Evolutionary conservation across 495 filamentous ascomycete genomes (phyloP).

Genomic region (Lophiotrema nucula): DNA sequence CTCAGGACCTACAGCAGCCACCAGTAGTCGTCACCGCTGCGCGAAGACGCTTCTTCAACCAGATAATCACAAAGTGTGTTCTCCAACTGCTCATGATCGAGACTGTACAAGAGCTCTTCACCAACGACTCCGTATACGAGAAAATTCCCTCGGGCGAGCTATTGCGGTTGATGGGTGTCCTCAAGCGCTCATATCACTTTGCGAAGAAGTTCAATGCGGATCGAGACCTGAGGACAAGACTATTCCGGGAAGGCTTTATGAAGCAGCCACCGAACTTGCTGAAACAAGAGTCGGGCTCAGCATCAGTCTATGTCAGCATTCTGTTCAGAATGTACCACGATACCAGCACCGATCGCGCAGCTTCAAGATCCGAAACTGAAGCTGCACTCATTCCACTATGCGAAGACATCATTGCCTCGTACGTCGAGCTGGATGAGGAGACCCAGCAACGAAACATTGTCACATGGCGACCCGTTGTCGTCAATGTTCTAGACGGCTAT

Average conservation of each 20-base stretch:
- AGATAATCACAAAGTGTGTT: constrained; percentile 98
- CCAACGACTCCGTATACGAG: constrained; percentile 90
- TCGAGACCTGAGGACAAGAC: constrained; percentile 87
- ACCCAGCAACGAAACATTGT: constrained; percentile 93
- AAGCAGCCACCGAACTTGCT: constrained; percentile 98
- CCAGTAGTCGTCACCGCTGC: constrained; percentile 89
- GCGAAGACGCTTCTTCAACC: constrained; percentile 95
- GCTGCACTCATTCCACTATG: constrained; percentile 90
- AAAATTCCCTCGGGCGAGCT: constrained; percentile 87
- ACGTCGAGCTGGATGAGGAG: constrained; percentile 82
- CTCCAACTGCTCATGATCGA: constrained; percentile 98
- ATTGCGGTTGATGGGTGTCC: constrained; percentile 83
- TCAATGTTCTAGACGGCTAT: constrained; percentile 96
- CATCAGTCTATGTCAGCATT: constrained; percentile 90
- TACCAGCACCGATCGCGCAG: constrained; percentile 73
- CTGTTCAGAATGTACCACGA: constrained; percentile 96
- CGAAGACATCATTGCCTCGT: constrained; percentile 84
- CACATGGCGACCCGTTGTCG: constrained; percentile 94
- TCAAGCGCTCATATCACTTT: constrained; percentile 94
- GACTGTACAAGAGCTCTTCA: constrained; percentile 97
- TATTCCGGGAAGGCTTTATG: constrained; percentile 99
- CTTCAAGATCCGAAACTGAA: constrained; percentile 77
- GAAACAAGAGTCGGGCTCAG: constrained; percentile 92
- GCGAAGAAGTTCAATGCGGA: constrained; percentile 96
- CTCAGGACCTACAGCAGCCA: constrained; percentile 71